Evolutionary conservation across 345 rosid species (phyloP).

Genomic region (Hibiscus mutabilis): DNA sequence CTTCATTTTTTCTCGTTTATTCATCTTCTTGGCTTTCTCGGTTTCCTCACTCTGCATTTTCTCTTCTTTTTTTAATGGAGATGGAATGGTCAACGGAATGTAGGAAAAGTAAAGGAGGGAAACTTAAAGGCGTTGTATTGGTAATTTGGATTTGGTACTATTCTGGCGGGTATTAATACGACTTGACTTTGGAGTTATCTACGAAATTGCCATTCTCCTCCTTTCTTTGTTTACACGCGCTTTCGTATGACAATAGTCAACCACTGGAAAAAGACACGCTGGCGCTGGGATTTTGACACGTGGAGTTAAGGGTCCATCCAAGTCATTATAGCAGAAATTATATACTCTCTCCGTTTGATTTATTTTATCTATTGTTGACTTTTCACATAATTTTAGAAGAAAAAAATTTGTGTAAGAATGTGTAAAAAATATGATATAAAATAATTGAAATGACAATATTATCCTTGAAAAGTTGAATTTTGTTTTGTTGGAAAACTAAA

Average conservation of each 20-base stretch:
- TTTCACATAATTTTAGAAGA: too few relatives aligned
- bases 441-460: too few relatives aligned
- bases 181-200: slow-evolving; percentile 4
- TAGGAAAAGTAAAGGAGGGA: slow-evolving; percentile 21
- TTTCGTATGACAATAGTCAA: neutral
- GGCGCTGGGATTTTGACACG: neutral
- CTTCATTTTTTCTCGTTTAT: slow-evolving; percentile 43
- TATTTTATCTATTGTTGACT: too few relatives aligned
- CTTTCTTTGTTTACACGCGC: neutral
- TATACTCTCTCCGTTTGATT: too few relatives aligned
- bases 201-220: slow-evolving; percentile 17
- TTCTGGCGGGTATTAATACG: neutral
- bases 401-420: too few relatives aligned
- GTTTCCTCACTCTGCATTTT: slow-evolving; percentile 6
- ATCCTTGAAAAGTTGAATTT: too few relatives aligned
- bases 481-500: too few relatives aligned
- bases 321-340: too few relatives aligned
- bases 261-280: neutral
- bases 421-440: too few relatives aligned
- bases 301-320: neutral
- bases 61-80: neutral
- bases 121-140: slow-evolving; percentile 19
- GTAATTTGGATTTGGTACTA: neutral
- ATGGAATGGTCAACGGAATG: neutral
- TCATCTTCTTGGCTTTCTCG: neutral